These are phyloP conservation scores for Penicillium desertorum DNA, from an alignment of 495 filamentous ascomycete species.

Conservation along the genomic window DNA sequence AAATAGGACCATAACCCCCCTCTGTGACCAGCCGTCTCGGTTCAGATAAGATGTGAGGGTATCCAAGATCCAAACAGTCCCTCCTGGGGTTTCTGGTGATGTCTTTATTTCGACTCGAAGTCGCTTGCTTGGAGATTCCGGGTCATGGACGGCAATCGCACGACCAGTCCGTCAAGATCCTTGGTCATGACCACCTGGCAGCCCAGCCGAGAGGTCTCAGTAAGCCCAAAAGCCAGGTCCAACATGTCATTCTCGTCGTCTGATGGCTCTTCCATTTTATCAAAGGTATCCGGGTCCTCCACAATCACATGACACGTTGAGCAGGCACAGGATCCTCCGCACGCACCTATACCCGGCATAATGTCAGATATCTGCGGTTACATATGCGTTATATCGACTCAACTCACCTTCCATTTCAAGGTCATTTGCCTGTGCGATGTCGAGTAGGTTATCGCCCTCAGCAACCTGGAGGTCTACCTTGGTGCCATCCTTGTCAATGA, in stretches of 20 bases:
- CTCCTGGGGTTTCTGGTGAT: neutral
- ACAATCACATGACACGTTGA: conserved; percentile 98
- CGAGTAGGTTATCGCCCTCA: conserved; percentile 86
- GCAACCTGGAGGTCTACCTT: conserved; percentile 74
- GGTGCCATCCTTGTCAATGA: conserved; percentile 88
- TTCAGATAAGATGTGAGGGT: neutral
- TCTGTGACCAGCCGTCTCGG: neutral
- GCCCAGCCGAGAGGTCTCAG: conserved; percentile 92
- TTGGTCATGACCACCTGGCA: conserved; percentile 92
- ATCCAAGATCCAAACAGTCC: conserved; percentile 1
- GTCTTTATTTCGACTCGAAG: conserved; percentile 55
- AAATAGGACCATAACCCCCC: conserved; percentile 14
- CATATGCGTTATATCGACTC: conserved; percentile 1
- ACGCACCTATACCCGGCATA: conserved; percentile 60
- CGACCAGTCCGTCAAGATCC: conserved; percentile 81
- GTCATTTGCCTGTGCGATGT: conserved; percentile 92
- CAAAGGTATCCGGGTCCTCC: conserved; percentile 76
- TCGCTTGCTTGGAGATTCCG: conserved; percentile 95
- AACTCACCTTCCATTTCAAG: conserved; percentile 88
- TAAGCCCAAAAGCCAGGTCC: conserved; percentile 91
- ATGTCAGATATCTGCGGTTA: neutral
- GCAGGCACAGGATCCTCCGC: conserved; percentile 93
- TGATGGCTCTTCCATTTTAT: conserved; percentile 86
- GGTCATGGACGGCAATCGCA: conserved; percentile 88
- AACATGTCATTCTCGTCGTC: conserved; percentile 99